Conservation (phyloP, 1,139 yeast genomes). For the Barnettozyma hawaiiensis region DNA sequence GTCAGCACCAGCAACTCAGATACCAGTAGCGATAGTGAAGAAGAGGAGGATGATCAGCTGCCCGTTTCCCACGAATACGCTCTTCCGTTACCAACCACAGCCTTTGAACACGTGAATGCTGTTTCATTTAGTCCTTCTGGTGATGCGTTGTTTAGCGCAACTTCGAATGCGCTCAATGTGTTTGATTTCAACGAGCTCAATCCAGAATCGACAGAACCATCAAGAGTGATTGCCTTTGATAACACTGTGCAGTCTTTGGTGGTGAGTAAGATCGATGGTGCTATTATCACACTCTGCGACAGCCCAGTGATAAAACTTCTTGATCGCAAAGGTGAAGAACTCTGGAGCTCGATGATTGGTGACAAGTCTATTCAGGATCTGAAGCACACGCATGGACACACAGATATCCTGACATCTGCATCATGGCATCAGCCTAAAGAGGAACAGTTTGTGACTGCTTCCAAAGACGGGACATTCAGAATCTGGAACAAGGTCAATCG, state of each 20-base stretch:
- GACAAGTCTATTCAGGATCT: conserved; percentile 25
- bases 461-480: conserved; percentile 25
- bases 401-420: conserved; percentile 21
- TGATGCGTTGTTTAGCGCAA: conserved; percentile 7
- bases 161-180: conserved; percentile 7
- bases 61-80: conserved; percentile 22
- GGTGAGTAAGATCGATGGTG: conserved; percentile 3
- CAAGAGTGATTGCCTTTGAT: conserved; percentile 10
- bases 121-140: conserved; percentile 11
- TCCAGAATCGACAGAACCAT: conserved; percentile 9
- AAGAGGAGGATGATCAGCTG: conserved; percentile 16
- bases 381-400: conserved; percentile 25
- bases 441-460: conserved; percentile 16
- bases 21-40: too few relatives aligned
- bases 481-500: conserved; percentile 20
- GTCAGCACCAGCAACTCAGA: background rate
- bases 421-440: conserved; percentile 10
- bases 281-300: conserved; percentile 9
- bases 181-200: conserved; percentile 17
- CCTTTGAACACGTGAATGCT: conserved; percentile 10
- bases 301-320: conserved; percentile 17
- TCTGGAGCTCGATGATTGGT: conserved; percentile 18
- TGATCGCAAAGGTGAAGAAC: conserved; percentile 11
- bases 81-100: conserved; percentile 2
- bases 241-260: conserved; percentile 10